Percentiles rank a stretch among this genome's conserved stretches.
These are phyloP conservation scores for Keithomyces neogunnii DNA, from an alignment of 2,329 filamentous ascomycete species.

Conservation along the genomic window DNA sequence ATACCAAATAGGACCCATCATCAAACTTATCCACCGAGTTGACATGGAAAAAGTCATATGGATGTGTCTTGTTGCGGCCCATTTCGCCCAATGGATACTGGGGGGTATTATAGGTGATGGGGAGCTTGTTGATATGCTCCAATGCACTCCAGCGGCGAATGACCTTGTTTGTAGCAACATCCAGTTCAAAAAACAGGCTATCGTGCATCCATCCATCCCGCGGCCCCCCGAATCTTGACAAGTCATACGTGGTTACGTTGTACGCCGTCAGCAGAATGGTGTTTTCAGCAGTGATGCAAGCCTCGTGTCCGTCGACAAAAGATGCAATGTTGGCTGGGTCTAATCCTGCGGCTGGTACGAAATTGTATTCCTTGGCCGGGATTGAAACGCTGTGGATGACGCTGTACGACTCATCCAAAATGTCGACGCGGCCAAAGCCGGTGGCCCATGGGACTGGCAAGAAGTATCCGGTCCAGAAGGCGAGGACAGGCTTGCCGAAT, in stretches of 20 bases:
- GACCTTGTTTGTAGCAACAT: conserved; percentile 28
- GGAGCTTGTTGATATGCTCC: conserved; percentile 18
- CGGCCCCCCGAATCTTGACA: conserved; percentile 11
- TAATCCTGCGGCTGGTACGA: background rate
- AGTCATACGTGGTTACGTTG: conserved; percentile 13
- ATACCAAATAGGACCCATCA: background rate
- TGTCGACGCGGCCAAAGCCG: background rate
- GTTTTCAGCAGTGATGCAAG: background rate
- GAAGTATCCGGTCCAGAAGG: background rate
- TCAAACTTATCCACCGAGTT: conserved; percentile 12
- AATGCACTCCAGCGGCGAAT: conserved; percentile 32
- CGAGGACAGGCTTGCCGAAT: background rate
- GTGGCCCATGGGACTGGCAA: background rate
- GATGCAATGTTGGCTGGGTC: background rate
- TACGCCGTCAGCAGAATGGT: conserved; percentile 17
- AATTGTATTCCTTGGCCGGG: background rate
- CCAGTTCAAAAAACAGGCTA: conserved; percentile 32
- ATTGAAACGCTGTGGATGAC: background rate
- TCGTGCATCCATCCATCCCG: conserved; percentile 16
- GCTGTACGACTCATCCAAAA: background rate
- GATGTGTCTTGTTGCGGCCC: conserved; percentile 6
- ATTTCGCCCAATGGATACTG: background rate
- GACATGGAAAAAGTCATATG: conserved; percentile 18
- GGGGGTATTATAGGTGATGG: background rate
- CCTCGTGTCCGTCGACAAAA: conserved; percentile 6